Percentiles rank a stretch among this genome's conserved stretches.
phyloP scores from a whole-genome alignment of 345 rosid genomes.

The Erucastrum elatum region DNA sequence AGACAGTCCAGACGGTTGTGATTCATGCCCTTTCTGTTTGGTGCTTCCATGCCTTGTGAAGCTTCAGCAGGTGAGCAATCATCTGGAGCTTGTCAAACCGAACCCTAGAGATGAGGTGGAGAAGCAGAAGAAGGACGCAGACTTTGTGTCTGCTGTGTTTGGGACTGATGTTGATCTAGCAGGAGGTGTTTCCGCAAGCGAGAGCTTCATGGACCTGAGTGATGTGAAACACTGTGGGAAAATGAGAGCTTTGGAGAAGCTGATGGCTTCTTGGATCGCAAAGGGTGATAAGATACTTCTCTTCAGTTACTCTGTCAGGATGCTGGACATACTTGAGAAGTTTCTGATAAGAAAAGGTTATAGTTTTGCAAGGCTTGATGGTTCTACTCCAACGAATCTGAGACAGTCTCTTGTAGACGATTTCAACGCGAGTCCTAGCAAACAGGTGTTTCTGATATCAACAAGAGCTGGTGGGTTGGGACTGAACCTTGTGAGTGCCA shows the following conservation, averaged over 20 bases:
- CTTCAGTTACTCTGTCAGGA: slow-evolving; percentile 94
- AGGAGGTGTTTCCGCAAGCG: slow-evolving; percentile 69
- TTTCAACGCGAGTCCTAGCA: slow-evolving; percentile 91
- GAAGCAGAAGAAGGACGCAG: slow-evolving; percentile 87
- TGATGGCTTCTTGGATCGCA: slow-evolving; percentile 75
- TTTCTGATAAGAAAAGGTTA: slow-evolving; percentile 86
- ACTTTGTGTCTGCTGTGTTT: slow-evolving; percentile 80
- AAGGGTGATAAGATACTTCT: slow-evolving; percentile 93
- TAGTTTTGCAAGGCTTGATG: slow-evolving; percentile 89
- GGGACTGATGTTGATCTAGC: slow-evolving; percentile 75
- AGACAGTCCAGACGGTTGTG: slow-evolving; percentile 85
- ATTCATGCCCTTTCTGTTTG: slow-evolving; percentile 93
- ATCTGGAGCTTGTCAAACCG: slow-evolving; percentile 95
- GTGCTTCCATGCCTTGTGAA: slow-evolving; percentile 90
- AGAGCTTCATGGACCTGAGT: slow-evolving; percentile 83
- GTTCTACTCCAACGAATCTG: slow-evolving; percentile 80
- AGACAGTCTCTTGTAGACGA: slow-evolving; percentile 86
- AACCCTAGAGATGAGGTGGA: slow-evolving; percentile 80
- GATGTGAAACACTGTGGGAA: slow-evolving; percentile 88
- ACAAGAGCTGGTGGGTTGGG: slow-evolving; percentile 99
- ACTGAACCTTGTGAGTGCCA: slow-evolving; percentile 93
- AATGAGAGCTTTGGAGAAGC: slow-evolving; percentile 83
- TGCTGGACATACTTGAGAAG: slow-evolving; percentile 91
- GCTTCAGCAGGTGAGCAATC: slow-evolving; percentile 80
- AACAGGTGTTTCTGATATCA: slow-evolving; percentile 95